These are phyloP conservation scores for Yamadazyma jaroonii DNA, from an alignment of 1,139 yeast genomes.

Conservation along the genomic window DNA sequence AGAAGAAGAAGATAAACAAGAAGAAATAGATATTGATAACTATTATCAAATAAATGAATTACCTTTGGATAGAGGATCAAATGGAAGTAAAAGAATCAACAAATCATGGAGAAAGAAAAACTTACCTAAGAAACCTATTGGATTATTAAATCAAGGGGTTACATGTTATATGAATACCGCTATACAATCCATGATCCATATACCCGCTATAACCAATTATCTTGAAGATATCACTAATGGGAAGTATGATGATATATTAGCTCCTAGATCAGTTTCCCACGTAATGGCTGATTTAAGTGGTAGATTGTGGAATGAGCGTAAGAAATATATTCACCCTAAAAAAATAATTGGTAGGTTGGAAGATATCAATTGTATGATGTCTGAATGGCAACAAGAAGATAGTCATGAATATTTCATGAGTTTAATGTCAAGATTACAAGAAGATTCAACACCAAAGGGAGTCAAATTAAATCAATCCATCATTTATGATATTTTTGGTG, in stretches of 20 bases:
- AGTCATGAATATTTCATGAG: conserved; percentile 97
- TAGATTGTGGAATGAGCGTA: conserved; percentile 55
- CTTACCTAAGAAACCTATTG: conserved; percentile 55
- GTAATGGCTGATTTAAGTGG: conserved; percentile 70
- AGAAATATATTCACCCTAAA: conserved; percentile 65
- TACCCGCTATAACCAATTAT: conserved; percentile 89
- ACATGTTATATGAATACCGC: conserved; percentile 97
- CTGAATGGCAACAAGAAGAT: conserved; percentile 97
- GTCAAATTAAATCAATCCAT: conserved; percentile 76
- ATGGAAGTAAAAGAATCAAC: conserved; percentile 47
- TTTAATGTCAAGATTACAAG: conserved; percentile 80
- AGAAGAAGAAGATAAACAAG: conserved; percentile 19
- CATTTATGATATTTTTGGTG: conserved; percentile 92
- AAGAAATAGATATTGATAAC: conserved; percentile 18
- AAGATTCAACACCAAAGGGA: conserved; percentile 89
- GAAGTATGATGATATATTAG: conserved; percentile 43
- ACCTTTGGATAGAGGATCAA: conserved; percentile 57
- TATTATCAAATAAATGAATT: conserved; percentile 54
- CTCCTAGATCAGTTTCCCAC: conserved; percentile 62
- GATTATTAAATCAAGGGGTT: conserved; percentile 87
- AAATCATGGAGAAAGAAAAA: conserved; percentile 59
- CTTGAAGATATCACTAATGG: conserved; percentile 61
- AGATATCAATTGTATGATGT: conserved; percentile 94
- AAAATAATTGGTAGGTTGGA: conserved; percentile 68
- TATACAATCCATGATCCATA: conserved; percentile 82